phyloP scores from a whole-genome alignment of 306 rosid genomes.

The Geum urbanum region DNA sequence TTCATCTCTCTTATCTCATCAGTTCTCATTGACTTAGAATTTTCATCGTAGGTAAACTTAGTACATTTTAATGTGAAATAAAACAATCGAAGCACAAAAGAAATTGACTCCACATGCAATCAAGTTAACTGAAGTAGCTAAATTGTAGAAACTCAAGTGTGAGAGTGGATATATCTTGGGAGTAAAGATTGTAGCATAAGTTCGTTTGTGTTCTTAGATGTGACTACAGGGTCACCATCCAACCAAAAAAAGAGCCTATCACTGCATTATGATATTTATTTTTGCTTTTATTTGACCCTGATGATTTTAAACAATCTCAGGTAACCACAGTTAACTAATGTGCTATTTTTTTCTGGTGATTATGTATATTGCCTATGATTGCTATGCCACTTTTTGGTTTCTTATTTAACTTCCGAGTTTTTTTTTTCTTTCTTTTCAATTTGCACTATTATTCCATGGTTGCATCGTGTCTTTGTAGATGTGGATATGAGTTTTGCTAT shows the following conservation, averaged over 20 bases:
- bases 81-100: background rate
- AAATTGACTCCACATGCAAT: too few relatives aligned
- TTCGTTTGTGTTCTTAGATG: background rate
- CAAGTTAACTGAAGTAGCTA: background rate
- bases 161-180: background rate
- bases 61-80: background rate
- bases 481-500: conserved; percentile 72
- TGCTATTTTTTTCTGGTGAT: background rate
- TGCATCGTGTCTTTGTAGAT: conserved; percentile 46
- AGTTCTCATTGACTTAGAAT: background rate
- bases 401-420: background rate
- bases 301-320: background rate
- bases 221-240: background rate
- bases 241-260: background rate
- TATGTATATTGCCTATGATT: background rate
- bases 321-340: background rate
- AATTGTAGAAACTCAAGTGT: background rate
- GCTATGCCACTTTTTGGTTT: background rate
- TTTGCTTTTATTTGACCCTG: background rate
- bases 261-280: background rate
- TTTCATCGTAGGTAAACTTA: background rate
- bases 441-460: too few relatives aligned
- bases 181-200: background rate
- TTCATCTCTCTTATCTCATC: conserved; percentile 2
- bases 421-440: background rate